These are phyloP conservation scores for Pelargonium hybrid DNA, from an alignment of 441 rosid genomes.

Conservation along the genomic window DNA sequence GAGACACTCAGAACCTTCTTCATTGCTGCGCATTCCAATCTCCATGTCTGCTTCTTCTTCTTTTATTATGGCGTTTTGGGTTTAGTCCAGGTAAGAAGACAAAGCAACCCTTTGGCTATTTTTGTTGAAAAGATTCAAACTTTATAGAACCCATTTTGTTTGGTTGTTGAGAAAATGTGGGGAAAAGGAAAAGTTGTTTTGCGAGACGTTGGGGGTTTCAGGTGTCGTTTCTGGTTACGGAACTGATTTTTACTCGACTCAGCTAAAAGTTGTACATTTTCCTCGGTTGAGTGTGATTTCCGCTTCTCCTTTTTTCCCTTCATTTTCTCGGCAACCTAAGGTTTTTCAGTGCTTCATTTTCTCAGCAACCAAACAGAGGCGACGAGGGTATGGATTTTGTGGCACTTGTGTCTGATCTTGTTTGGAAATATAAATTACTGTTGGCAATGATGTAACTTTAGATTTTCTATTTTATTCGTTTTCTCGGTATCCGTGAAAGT, in stretches of 20 bases:
- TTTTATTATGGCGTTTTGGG: no score
- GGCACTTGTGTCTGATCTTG: constrained; percentile 3
- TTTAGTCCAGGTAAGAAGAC: neutral
- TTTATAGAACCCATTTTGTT: neutral
- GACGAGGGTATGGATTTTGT: neutral
- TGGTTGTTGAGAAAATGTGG: constrained; percentile 3
- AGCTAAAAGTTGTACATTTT: neutral
- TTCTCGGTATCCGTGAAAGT: neutral
- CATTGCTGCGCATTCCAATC: neutral
- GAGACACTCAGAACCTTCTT: neutral
- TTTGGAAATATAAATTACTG: neutral
- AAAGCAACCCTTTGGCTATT: neutral
- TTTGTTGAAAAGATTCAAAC: neutral
- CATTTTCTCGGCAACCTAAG: neutral
- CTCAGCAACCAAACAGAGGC: neutral
- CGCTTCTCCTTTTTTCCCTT: neutral
- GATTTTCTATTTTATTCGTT: neutral
- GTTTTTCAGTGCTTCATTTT: neutral
- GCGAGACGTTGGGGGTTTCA: neutral
- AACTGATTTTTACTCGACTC: neutral
- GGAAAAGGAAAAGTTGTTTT: neutral
- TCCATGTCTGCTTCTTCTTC: neutral
- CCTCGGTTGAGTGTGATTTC: neutral
- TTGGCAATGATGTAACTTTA: constrained; percentile 25
- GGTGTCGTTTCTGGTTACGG: neutral